phyloP scores from a whole-genome alignment of 2,329 filamentous ascomycete genomes.

The Colletotrichum sp. region DNA sequence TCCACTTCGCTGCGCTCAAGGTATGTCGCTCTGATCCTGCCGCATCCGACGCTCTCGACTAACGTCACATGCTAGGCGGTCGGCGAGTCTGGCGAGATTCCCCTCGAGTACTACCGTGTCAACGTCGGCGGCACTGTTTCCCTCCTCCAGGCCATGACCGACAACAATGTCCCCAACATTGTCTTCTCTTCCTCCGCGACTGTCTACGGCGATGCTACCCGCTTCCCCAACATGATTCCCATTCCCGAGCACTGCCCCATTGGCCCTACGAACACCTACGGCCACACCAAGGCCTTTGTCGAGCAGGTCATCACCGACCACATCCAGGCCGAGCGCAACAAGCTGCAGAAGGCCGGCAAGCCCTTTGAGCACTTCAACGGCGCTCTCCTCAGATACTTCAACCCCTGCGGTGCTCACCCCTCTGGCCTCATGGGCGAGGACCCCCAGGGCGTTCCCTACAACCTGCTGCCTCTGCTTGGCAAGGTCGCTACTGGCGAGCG shows the following conservation, averaged over 20 bases:
- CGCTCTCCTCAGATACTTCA: conserved; percentile 95
- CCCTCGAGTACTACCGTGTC: conserved; percentile 96
- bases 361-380: conserved; percentile 86
- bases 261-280: conserved; percentile 96
- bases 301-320: conserved; percentile 93
- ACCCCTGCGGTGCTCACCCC: conserved; percentile 93
- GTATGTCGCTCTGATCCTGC: conserved; percentile 46
- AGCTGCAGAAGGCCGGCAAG: conserved; percentile 80
- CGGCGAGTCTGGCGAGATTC: conserved; percentile 91
- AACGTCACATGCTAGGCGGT: conserved; percentile 70
- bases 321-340: conserved; percentile 84
- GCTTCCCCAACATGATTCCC: conserved; percentile 97
- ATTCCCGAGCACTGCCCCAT: conserved; percentile 97
- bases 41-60: not conserved
- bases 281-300: conserved; percentile 92
- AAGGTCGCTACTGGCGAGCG: conserved; percentile 96
- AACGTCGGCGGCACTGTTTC: conserved; percentile 93
- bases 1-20: conserved; percentile 98
- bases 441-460: conserved; percentile 93
- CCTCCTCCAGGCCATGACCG: conserved; percentile 85
- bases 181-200: conserved; percentile 99
- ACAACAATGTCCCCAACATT: conserved; percentile 92
- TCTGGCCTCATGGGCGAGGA: conserved; percentile 98
- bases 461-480: conserved; percentile 90
- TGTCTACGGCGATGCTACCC: conserved; percentile 96